phyloP scores from a whole-genome alignment of 75 land plant genomes.

The Ceratopteris richardii region DNA sequence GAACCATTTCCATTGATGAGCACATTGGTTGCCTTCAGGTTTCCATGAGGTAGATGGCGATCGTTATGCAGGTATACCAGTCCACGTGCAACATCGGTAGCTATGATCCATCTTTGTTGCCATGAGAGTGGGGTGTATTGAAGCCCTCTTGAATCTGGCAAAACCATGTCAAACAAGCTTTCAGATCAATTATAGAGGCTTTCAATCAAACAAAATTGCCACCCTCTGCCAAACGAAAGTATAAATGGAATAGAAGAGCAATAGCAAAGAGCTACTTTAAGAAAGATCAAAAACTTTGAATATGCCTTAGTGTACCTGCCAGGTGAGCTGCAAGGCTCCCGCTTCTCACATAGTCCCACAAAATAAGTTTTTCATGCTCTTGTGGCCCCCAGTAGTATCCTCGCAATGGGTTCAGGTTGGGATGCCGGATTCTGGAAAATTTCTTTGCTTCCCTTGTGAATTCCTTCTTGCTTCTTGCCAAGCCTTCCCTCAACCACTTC shows the following conservation, averaged over 20 bases:
- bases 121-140: conserved; percentile 32
- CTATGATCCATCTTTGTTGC: conserved; percentile 71
- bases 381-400: conserved; percentile 92
- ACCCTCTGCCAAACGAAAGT: no score
- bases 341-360: conserved; percentile 41
- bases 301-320: no score
- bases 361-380: conserved; percentile 78
- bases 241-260: no score
- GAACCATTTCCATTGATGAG: conserved; percentile 26
- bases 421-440: conserved; percentile 62
- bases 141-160: no score
- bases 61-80: conserved; percentile 73
- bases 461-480: conserved; percentile 73
- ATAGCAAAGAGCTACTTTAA: no score
- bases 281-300: no score
- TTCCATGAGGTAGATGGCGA: conserved; percentile 74
- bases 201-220: no score
- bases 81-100: conserved; percentile 75
- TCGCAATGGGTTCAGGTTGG: conserved; percentile 50
- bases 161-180: no score
- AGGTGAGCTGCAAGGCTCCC: conserved; percentile 1
- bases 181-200: no score
- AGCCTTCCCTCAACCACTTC: conserved; percentile 86
- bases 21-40: conserved; percentile 90
- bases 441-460: conserved; percentile 68